Base-by-base conservation (phyloP, 129 eudicot species). In the Heracleum sosnowskyi region DNA sequence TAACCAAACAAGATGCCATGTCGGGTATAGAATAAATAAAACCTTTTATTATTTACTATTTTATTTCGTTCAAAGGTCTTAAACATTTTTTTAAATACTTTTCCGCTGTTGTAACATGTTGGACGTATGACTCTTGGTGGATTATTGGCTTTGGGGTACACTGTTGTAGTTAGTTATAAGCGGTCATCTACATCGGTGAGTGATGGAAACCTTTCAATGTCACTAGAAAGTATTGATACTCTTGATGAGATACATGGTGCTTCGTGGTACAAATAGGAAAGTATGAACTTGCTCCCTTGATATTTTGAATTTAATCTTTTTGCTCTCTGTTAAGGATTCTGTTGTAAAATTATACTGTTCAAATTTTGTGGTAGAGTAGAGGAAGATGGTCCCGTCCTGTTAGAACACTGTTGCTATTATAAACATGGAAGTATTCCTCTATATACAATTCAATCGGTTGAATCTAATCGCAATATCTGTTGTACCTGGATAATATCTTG, bases 61-160 rank as follows among this genome's bases (percentile, higher is more conserved):
- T 66, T 20, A 11, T 69, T 49, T 24, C 16, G 35, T 5, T 33
- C 13, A n/a, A 63, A 47, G 34, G 20, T 51, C 3, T 11, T 69
- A 26, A 57, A 74, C 4, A 60, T 62, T 29, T 44, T 74, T 77
- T 31, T n/a, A 53, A 28, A 76, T 15, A 22, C 76, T 63, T 29
- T 78, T 31, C 39, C 7, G 28, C 69, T 26, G 60, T 37, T 74
- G 53, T 75, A 68, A 80, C 86, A 96, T 97, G 99, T 96, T 63
- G 99, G 99, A 34, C 80, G 93, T 82, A 88, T 92, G 99, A 96
- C 99, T 76, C 89, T 92, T 40, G 97, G 99, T 76, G 99, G 99
- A 42, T 90, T 96, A 76, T 90, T 96, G 82, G 92, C 88, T 36
- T 82, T 96, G 83, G 99, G 99, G 16, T 96, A 96, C 85, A 87